A percentile compares a stretch with the other conserved stretches of the same genome.
phyloP scores from a whole-genome alignment of 306 rosid genomes.

The Cicer bijugum region DNA sequence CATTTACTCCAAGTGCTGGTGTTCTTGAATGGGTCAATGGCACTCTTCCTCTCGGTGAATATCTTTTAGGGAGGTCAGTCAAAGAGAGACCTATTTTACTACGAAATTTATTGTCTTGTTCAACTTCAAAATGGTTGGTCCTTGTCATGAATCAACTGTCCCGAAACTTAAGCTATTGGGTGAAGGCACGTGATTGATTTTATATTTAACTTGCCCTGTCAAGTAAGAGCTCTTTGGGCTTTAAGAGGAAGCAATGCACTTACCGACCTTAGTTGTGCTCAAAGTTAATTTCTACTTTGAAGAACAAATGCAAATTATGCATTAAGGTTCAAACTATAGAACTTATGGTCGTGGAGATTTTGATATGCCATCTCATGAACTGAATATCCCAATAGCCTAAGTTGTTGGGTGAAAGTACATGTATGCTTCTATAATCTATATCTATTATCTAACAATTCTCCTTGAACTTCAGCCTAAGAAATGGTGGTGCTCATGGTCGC shows the following conservation, averaged over 20 bases:
- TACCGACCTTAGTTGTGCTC: constrained; percentile 17
- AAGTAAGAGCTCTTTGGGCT: constrained; percentile 14
- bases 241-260: constrained; percentile 21
- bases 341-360: constrained; percentile 15
- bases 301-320: constrained; percentile 1
- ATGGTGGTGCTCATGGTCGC: constrained; percentile 93
- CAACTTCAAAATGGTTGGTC: constrained; percentile 31
- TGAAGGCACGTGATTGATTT: background rate
- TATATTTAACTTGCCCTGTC: background rate
- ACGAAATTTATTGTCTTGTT: constrained; percentile 33
- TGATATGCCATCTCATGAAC: constrained; percentile 15
- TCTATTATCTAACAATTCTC: constrained; percentile 18
- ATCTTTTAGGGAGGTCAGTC: constrained; percentile 87
- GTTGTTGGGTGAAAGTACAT: constrained; percentile 15
- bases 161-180: constrained; percentile 4
- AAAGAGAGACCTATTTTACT: constrained; percentile 29
- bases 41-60: constrained; percentile 92
- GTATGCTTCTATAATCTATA: background rate
- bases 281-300: constrained; percentile 9
- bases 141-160: constrained; percentile 12
- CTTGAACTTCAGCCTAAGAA: constrained; percentile 63
- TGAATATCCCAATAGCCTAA: background rate
- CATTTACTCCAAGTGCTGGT: constrained; percentile 99
- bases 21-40: constrained; percentile 99
- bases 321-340: background rate